phyloP scores from a whole-genome alignment of 2,329 filamentous ascomycete genomes.

The Penicillium concentricum region DNA sequence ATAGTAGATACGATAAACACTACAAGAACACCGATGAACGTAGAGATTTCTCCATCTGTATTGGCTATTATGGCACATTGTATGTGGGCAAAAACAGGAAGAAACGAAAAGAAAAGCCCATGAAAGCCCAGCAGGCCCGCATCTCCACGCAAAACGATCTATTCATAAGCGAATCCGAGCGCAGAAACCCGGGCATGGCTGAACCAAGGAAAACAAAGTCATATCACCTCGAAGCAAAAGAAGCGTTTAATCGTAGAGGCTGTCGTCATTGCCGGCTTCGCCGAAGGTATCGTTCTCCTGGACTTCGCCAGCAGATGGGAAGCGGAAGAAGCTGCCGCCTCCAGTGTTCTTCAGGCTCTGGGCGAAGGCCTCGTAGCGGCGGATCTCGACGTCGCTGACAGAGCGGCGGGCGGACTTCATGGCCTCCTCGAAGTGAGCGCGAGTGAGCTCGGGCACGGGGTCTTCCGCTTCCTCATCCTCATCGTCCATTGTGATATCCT shows the following conservation, averaged over 20 bases:
- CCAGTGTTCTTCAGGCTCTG: slow-evolving; percentile 99
- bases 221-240: slow-evolving; percentile 18
- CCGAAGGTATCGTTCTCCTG: slow-evolving; percentile 64
- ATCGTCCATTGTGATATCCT: slow-evolving; percentile 72
- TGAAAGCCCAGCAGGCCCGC: slow-evolving; percentile 19
- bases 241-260: slow-evolving; percentile 81
- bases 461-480: slow-evolving; percentile 70
- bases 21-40: slow-evolving; percentile 7
- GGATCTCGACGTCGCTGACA: slow-evolving; percentile 94
- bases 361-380: slow-evolving; percentile 95
- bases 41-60: slow-evolving; percentile 21
- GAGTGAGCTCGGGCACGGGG: slow-evolving; percentile 92
- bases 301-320: slow-evolving; percentile 66
- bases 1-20: neutral
- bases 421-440: slow-evolving; percentile 96
- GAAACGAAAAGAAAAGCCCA: slow-evolving; percentile 18
- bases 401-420: slow-evolving; percentile 94
- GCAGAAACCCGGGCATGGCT: slow-evolving; percentile 13
- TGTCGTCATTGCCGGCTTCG: slow-evolving; percentile 88
- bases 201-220: slow-evolving; percentile 22
- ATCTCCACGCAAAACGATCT: slow-evolving; percentile 21
- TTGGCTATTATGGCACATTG: slow-evolving; percentile 31
- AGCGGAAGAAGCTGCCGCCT: slow-evolving; percentile 96
- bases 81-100: slow-evolving; percentile 22
- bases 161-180: slow-evolving; percentile 15